Evolutionary conservation across 805 yeast genomes (phyloP), one percentile per base, ranked within the genome.

Genomic region (Yarrowia osloensis): DNA sequence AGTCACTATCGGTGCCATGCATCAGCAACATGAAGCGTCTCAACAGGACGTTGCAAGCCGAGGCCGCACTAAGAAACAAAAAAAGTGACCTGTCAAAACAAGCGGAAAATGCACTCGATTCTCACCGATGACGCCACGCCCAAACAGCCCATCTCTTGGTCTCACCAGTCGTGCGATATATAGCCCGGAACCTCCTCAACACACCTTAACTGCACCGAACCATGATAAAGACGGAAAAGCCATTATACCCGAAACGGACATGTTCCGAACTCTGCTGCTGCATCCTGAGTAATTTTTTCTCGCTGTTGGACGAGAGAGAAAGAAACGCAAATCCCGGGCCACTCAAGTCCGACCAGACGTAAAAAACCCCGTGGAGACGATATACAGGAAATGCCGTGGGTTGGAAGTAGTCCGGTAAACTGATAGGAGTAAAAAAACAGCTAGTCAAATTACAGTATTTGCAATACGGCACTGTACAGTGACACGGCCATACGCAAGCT

Each of bases 261-360:
- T 54, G 28, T 11, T 21, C 26, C 61, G 37, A 54, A 54, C 62
- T 54, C 44, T 54, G 40, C 17, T 17, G 59, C 42, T 49, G 35
- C 29, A 24, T 29, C 29, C 40, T 33, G 57, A 50, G 57, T 50
- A 50, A 22, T 50, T 50, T 31, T 31, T 46, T 24, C n/a, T 12
- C n/a, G n/a, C 19, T 24, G 28, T 44, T 13, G n/a, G 11, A n/a
- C 21, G n/a, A 11, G 6, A 15, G 28, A 21, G 26, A 47, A 28
- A 13, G 8, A 21, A 26, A n/a, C n/a, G 4, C 11, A 15, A 4
- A 5, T 13, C 5, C 4, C 13, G 7, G 26, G 47, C 26, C 40
- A 15, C 6, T 4, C 8, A 15, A 5, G 19, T 17, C 40, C 40
- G 22, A n/a, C 22, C 4, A 6, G 13, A n/a, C 2, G 22, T 39